These are phyloP conservation scores for Solanum verrucosum DNA, from an alignment of 257 asterid genomes.

Conservation along the genomic window DNA sequence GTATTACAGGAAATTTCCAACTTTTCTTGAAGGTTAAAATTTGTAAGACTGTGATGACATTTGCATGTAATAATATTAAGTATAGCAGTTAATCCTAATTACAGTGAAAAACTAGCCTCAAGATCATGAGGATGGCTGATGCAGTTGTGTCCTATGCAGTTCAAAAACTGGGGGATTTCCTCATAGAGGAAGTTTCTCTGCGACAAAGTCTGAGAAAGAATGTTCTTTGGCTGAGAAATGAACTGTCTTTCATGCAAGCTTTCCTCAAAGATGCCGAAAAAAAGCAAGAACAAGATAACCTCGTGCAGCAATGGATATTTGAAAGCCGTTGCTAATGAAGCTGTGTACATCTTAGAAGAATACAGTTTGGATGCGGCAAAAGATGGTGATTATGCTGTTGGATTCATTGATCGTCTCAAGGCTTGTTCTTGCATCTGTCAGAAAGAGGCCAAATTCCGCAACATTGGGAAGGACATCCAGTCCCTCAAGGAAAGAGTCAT, in stretches of 20 bases:
- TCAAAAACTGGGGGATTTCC: not conserved
- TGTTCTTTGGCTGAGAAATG: not conserved
- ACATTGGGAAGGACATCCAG: not conserved
- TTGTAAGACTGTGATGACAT: too few relatives aligned
- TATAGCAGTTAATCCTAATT: too few relatives aligned
- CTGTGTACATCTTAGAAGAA: not conserved
- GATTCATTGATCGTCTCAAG: not conserved
- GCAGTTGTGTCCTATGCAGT: not conserved
- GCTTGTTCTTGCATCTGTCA: not conserved
- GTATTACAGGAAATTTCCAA: too few relatives aligned
- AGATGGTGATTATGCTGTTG: not conserved
- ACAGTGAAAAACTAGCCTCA: not conserved
- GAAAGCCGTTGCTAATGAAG: not conserved
- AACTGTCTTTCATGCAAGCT: not conserved
- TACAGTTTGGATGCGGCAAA: not conserved
- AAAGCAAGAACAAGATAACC: not conserved
- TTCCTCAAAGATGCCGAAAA: slow-evolving; percentile 1
- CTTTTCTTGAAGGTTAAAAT: too few relatives aligned
- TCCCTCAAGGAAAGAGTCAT: not conserved
- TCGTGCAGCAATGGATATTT: not conserved
- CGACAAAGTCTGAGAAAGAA: not conserved
- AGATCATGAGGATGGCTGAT: not conserved
- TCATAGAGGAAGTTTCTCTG: not conserved
- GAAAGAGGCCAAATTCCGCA: not conserved
- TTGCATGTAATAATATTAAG: too few relatives aligned